A percentile compares a stretch with the other conserved stretches of the same genome.
phyloP scores from a whole-genome alignment of 2,329 filamentous ascomycete genomes.

The Xylariaceae sp. region DNA sequence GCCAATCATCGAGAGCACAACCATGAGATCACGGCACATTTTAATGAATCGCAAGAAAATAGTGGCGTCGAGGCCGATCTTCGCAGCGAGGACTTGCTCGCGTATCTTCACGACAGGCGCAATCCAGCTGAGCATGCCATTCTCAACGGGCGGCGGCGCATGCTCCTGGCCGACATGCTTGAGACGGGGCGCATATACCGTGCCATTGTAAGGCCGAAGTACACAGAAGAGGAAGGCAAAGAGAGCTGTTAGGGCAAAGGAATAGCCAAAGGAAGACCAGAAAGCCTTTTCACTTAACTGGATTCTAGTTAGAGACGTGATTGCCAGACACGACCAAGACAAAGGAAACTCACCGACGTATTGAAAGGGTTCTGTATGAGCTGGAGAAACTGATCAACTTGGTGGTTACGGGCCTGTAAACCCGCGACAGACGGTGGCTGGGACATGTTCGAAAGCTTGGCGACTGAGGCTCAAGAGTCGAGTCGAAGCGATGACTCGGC shows the following conservation, averaged over 20 bases:
- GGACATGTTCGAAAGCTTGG: conserved; percentile 5
- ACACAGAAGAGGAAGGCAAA: conserved; percentile 78
- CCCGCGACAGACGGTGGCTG: neutral
- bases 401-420: conserved; percentile 10
- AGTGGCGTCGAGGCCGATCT: conserved; percentile 81
- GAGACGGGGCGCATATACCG: conserved; percentile 73
- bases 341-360: conserved; percentile 35
- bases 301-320: neutral
- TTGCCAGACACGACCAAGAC: neutral
- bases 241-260: conserved; percentile 64
- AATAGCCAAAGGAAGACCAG: conserved; percentile 71
- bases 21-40: conserved; percentile 88
- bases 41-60: conserved; percentile 79
- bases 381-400: conserved; percentile 39
- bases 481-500: neutral
- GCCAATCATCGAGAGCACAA: conserved; percentile 64
- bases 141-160: conserved; percentile 75
- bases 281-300: conserved; percentile 37
- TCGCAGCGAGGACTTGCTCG: conserved; percentile 68
- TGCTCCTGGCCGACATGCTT: conserved; percentile 63
- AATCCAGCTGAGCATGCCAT: conserved; percentile 79
- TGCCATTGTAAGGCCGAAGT: conserved; percentile 79
- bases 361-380: conserved; percentile 47
- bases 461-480: neutral
- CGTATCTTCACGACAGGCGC: conserved; percentile 71